Conservation (phyloP, 768 basidiomycete species). For the Boletus reticuloceps region DNA sequence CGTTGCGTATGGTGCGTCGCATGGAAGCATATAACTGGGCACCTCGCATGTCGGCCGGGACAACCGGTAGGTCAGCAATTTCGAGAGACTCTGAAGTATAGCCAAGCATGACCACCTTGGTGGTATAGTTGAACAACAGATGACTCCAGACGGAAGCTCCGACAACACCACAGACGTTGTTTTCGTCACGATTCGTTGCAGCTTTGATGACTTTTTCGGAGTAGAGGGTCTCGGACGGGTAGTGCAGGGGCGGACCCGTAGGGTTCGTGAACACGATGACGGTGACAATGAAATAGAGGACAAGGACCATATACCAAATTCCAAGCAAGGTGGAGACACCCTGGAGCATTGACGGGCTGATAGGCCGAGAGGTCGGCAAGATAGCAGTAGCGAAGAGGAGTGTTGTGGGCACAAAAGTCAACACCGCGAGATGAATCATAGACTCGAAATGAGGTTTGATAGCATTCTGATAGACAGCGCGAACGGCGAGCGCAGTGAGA, state of each 20-base stretch:
- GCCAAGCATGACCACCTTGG: conserved; percentile 83
- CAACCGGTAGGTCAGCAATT: conserved; percentile 84
- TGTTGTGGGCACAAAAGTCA: conserved; percentile 49
- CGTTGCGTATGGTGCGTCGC: conserved; percentile 51
- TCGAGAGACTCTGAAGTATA: conserved; percentile 72
- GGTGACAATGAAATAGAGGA: conserved; percentile 46
- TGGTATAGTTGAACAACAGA: conserved; percentile 85
- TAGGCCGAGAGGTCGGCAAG: conserved; percentile 46
- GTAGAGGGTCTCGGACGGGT: conserved; percentile 71
- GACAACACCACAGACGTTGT: conserved; percentile 69
- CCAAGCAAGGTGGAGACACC: conserved; percentile 22
- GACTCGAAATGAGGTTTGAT: conserved; percentile 41
- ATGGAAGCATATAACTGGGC: conserved; percentile 62
- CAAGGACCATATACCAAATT: conserved; percentile 55
- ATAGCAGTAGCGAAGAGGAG: conserved; percentile 51
- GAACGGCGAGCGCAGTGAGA: conserved; percentile 47
- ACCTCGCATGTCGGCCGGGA: conserved; percentile 70
- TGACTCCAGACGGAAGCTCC: conserved; percentile 44
- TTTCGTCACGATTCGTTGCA: conserved; percentile 58
- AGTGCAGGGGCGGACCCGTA: conserved; percentile 72
- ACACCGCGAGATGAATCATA: conserved; percentile 57
- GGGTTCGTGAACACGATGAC: conserved; percentile 52
- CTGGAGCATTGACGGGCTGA: conserved; percentile 28
- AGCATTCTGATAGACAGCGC: conserved; percentile 48
- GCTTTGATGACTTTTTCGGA: conserved; percentile 62